Percentiles rank a stretch among this genome's conserved stretches.
Evolutionary conservation across 2,329 filamentous ascomycete genomes (phyloP).

Genomic region (Lasiodiplodia hormozganensis): DNA sequence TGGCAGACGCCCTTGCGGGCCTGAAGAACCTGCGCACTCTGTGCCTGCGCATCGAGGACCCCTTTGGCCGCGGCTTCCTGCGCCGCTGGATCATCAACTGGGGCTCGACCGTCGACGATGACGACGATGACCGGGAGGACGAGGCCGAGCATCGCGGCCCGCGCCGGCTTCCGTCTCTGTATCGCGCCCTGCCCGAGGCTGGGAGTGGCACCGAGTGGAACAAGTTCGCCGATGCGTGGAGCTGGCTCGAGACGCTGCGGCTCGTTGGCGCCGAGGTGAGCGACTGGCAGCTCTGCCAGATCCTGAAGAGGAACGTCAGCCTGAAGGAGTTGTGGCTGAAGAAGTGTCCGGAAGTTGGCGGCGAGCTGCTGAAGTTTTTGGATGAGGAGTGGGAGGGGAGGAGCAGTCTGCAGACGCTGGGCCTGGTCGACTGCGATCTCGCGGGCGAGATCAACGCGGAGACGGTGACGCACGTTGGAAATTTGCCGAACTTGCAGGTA

Average conservation of each 20-base stretch:
- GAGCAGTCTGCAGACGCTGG: conserved; percentile 33
- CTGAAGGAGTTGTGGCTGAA: conserved; percentile 38
- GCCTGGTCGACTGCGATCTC: conserved; percentile 34
- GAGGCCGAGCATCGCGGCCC: neutral
- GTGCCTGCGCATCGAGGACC: conserved; percentile 38
- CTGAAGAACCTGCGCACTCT: conserved; percentile 37
- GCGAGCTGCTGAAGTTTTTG: conserved; percentile 36
- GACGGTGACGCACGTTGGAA: conserved; percentile 33
- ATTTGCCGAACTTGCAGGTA: conserved; percentile 37
- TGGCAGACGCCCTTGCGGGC: conserved; percentile 36
- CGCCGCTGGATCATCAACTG: conserved; percentile 30
- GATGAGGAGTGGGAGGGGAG: conserved; percentile 35
- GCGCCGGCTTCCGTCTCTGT: conserved; percentile 31
- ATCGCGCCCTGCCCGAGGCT: conserved; percentile 32
- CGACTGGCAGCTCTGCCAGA: conserved; percentile 32
- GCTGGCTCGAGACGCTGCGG: conserved; percentile 34
- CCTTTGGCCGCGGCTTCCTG: conserved; percentile 32
- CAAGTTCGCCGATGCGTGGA: conserved; percentile 27
- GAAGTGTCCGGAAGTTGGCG: conserved; percentile 34
- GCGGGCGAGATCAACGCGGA: conserved; percentile 36
- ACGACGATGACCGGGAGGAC: neutral
- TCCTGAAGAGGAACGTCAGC: conserved; percentile 33
- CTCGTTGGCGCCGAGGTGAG: conserved; percentile 37
- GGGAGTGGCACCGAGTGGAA: conserved; percentile 28
- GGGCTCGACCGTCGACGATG: conserved; percentile 19